Percentiles rank a stretch among this genome's conserved stretches.
These are phyloP conservation scores for Nannochloris sp. DNA, from an alignment of 139 green algal species.

Conservation along the genomic window DNA sequence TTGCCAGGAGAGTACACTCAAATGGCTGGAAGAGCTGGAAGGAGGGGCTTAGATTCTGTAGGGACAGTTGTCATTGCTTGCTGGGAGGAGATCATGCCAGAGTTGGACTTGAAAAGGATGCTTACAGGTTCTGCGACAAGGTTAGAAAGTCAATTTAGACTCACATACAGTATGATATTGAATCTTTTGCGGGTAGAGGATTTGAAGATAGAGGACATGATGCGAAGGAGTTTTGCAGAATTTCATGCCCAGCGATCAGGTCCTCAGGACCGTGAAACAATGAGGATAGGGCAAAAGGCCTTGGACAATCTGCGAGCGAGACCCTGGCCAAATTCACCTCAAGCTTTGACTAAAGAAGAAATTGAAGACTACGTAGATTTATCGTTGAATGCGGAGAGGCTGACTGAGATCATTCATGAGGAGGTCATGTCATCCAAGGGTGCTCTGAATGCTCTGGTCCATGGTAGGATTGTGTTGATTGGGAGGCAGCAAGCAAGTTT, in stretches of 20 bases:
- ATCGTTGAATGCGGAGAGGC: constrained; percentile 25
- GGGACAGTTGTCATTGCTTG: constrained; percentile 83
- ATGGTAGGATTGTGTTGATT: constrained; percentile 53
- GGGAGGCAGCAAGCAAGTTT: constrained; percentile 34
- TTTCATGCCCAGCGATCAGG: constrained; percentile 71
- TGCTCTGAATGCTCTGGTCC: constrained; percentile 38
- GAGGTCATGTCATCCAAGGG: constrained; percentile 34
- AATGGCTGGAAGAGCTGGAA: constrained; percentile 84
- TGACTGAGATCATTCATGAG: constrained; percentile 41
- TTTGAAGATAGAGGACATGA: constrained; percentile 96
- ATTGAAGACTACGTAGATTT: constrained; percentile 43
- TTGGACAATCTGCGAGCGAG: constrained; percentile 26
- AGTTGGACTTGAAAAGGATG: constrained; percentile 61
- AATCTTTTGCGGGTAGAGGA: constrained; percentile 91
- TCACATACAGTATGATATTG: constrained; percentile 98
- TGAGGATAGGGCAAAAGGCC: constrained; percentile 36
- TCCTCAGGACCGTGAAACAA: constrained; percentile 42
- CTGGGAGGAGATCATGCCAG: constrained; percentile 60
- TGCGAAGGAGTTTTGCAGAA: constrained; percentile 88
- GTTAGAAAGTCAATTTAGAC: constrained; percentile 86
- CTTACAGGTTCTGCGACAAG: constrained; percentile 60
- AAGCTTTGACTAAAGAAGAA: constrained; percentile 33
- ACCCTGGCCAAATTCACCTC: constrained; percentile 43
- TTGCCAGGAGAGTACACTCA: constrained; percentile 92
- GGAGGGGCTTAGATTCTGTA: constrained; percentile 76